phyloP scores from a whole-genome alignment of 768 basidiomycete species.

The Panaeolus cyanescens region DNA sequence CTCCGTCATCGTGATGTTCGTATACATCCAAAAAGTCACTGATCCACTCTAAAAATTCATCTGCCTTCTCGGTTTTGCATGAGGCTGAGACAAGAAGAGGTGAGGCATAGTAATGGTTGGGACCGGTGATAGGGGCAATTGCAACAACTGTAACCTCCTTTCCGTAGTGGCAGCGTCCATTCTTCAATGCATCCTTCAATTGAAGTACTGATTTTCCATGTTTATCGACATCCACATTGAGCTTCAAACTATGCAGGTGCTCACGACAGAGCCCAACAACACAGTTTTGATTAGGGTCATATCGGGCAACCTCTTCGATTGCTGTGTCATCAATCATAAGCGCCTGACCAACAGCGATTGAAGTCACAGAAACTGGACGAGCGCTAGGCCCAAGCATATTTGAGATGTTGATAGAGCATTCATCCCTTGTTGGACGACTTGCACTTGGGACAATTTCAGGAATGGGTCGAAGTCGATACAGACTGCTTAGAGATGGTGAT shows the following conservation, averaged over 20 bases:
- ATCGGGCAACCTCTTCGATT: constrained; percentile 20
- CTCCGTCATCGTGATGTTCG: constrained; percentile 15
- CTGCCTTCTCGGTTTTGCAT: constrained; percentile 21
- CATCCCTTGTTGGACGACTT: constrained; percentile 9
- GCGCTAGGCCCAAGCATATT: constrained; percentile 12
- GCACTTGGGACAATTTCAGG: constrained; percentile 11
- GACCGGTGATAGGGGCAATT: constrained; percentile 19
- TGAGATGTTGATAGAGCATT: constrained; percentile 15
- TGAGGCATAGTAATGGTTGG: constrained; percentile 21
- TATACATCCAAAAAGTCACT: constrained; percentile 14
- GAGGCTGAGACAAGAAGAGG: constrained; percentile 23
- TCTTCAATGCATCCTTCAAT: not conserved
- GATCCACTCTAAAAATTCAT: constrained; percentile 17
- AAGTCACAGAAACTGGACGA: not conserved
- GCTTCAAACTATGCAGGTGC: constrained; percentile 15
- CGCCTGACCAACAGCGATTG: constrained; percentile 11
- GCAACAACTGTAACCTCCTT: constrained; percentile 30
- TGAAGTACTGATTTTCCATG: constrained; percentile 6
- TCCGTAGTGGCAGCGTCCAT: constrained; percentile 12
- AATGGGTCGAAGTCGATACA: constrained; percentile 8
- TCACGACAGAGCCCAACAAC: constrained; percentile 27
- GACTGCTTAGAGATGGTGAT: constrained; percentile 18
- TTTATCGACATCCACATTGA: constrained; percentile 4
- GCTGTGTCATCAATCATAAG: constrained; percentile 28
- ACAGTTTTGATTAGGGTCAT: constrained; percentile 8